Conservation (phyloP, 805 yeast species). For the Lachancea kluyveri region DNA sequence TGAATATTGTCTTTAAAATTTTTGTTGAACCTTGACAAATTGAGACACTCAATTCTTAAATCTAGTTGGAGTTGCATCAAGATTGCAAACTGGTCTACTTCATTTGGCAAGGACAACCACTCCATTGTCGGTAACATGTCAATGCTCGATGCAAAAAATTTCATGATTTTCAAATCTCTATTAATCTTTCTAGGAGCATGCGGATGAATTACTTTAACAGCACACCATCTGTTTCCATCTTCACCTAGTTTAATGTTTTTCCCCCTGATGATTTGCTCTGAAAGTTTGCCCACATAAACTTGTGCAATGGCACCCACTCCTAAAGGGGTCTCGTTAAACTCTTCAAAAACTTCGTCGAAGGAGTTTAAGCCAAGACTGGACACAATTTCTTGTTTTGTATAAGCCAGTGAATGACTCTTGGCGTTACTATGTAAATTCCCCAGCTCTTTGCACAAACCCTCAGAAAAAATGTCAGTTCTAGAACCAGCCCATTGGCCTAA, state of each 20-base stretch:
- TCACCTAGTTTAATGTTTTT: conserved; percentile 12
- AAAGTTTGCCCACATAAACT: conserved; percentile 72
- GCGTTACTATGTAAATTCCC: conserved; percentile 79
- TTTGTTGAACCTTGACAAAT: conserved; percentile 61
- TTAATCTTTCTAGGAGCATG: conserved; percentile 62
- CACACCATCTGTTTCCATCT: conserved; percentile 50
- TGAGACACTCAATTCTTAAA: conserved; percentile 81
- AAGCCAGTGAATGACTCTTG: conserved; percentile 56
- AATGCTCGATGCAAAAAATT: conserved; percentile 63
- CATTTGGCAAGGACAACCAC: conserved; percentile 93
- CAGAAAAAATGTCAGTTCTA: conserved; percentile 86
- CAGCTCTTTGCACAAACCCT: conserved; percentile 69
- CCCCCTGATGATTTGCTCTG: conserved; percentile 37
- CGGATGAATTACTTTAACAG: conserved; percentile 92
- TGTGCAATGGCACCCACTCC: conserved; percentile 99
- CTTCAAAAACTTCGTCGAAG: conserved; percentile 75
- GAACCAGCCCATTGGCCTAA: conserved; percentile 99
- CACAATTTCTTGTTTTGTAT: conserved; percentile 53
- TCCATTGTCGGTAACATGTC: conserved; percentile 89
- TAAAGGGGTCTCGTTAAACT: conserved; percentile 65
- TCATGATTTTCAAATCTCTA: conserved; percentile 82
- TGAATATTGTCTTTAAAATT: conserved; percentile 56
- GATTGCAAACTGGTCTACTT: conserved; percentile 79
- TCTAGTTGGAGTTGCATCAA: conserved; percentile 89
- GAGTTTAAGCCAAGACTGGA: conserved; percentile 48